These are phyloP conservation scores for Leptographium radiaticola DNA, from an alignment of 2,329 filamentous ascomycete species.

Conservation along the genomic window DNA sequence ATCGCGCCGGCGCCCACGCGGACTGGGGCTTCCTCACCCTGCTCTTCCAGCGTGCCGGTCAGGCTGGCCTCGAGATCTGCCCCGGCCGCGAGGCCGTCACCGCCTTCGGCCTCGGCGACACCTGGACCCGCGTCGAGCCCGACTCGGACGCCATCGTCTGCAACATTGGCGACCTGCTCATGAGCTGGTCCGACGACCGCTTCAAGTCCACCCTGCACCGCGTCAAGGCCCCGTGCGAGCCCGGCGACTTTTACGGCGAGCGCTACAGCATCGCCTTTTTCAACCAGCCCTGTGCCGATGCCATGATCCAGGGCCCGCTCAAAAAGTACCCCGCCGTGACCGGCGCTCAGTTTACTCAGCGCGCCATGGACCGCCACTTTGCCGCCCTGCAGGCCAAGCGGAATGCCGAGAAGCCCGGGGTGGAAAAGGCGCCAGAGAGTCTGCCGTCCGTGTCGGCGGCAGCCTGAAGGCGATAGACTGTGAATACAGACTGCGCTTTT, in stretches of 20 bases:
- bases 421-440: background rate
- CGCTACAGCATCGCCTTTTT: conserved; percentile 52
- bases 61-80: conserved; percentile 51
- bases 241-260: conserved; percentile 39
- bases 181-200: conserved; percentile 54
- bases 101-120: conserved; percentile 43
- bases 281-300: conserved; percentile 43
- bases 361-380: conserved; percentile 15
- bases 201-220: conserved; percentile 56
- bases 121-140: conserved; percentile 51
- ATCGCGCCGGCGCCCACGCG: conserved; percentile 45
- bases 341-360: conserved; percentile 42
- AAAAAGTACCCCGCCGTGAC: conserved; percentile 51
- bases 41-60: conserved; percentile 47
- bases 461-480: background rate
- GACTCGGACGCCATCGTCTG: conserved; percentile 42
- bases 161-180: conserved; percentile 53
- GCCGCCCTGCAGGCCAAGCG: conserved; percentile 11
- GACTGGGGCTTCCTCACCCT: conserved; percentile 53
- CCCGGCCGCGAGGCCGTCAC: conserved; percentile 48
- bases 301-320: conserved; percentile 43
- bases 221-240: conserved; percentile 46
- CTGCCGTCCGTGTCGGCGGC: background rate
- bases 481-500: no score
- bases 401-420: background rate